Percentiles rank a stretch among this genome's conserved stretches.
Evolutionary conservation across 1,139 yeast species (phyloP).

Genomic region (Meyerozyma elateridarum): DNA sequence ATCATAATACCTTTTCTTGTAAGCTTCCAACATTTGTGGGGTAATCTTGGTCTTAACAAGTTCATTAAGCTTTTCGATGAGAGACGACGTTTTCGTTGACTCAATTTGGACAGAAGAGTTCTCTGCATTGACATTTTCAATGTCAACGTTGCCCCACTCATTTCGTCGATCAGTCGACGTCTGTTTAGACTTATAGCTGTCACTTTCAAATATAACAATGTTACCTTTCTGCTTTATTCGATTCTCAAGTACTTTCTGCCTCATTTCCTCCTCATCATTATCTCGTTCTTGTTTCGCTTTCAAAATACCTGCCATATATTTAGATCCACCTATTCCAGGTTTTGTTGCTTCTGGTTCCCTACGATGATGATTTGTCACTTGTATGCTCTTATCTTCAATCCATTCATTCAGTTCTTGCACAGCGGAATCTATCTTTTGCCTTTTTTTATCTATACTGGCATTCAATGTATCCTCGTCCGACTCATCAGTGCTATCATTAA

Average conservation of each 20-base stretch:
- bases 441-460: no score
- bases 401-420: constrained; percentile 2
- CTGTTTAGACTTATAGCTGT: constrained; percentile 6
- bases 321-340: no score
- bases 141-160: no score
- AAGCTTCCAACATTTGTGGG: neutral
- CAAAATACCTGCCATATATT: constrained; percentile 8
- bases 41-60: constrained; percentile 4
- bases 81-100: no score
- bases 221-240: constrained; percentile 4
- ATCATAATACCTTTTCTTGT: constrained; percentile 7
- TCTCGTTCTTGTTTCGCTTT: constrained; percentile 8
- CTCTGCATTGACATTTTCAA: no score
- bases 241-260: constrained; percentile 6
- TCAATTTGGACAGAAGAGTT: no score
- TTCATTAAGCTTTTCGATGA: neutral
- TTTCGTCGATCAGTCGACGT: neutral
- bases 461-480: no score
- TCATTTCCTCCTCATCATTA: constrained; percentile 6
- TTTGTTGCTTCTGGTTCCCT: no score
- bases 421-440: no score
- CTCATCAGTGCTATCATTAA: no score
- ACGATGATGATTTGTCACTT: no score
- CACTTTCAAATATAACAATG: constrained; percentile 10
- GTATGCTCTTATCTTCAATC: constrained; percentile 4